Percentiles rank a stretch among this genome's conserved stretches.
phyloP scores from a whole-genome alignment of 2,329 filamentous ascomycete species.

The Setomelanomma holmii region DNA sequence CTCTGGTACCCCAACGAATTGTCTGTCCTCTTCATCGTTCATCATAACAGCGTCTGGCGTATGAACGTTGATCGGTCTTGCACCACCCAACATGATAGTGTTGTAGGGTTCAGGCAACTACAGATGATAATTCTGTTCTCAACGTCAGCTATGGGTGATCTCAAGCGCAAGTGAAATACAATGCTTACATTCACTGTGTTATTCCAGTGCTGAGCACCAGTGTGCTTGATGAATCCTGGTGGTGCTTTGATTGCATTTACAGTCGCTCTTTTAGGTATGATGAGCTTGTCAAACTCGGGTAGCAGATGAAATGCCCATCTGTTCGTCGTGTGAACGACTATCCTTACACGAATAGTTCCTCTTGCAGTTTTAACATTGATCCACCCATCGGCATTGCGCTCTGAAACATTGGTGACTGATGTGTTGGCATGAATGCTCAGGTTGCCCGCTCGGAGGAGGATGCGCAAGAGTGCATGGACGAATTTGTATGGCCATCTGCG shows the following conservation, averaged over 20 bases:
- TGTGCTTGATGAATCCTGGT: conserved; percentile 11
- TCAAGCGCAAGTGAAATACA: background rate
- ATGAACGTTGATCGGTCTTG: conserved; percentile 11
- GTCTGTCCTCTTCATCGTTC: conserved; percentile 11
- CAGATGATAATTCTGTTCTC: conserved; percentile 13
- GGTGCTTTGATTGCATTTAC: conserved; percentile 15
- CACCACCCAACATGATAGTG: conserved; percentile 16
- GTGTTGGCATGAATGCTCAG: conserved; percentile 13
- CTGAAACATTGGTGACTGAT: conserved; percentile 10
- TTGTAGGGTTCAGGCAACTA: conserved; percentile 17
- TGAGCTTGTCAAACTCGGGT: conserved; percentile 12
- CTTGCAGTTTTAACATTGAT: conserved; percentile 8
- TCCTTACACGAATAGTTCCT: conserved; percentile 9
- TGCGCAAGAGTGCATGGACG: conserved; percentile 14
- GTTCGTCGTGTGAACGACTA: conserved; percentile 15
- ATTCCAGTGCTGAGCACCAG: conserved; percentile 19
- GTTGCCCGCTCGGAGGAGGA: conserved; percentile 6
- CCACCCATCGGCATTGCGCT: conserved; percentile 9
- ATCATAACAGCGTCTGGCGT: conserved; percentile 7
- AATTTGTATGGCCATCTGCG: conserved; percentile 20
- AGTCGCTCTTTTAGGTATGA: conserved; percentile 7
- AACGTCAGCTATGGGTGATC: background rate
- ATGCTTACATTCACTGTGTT: conserved; percentile 11
- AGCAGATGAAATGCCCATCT: conserved; percentile 19
- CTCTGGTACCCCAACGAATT: conserved; percentile 8